Evolutionary conservation across 371 early-diverging fungal genomes (phyloP), one percentile per base, ranked within the genome.

Genomic region (Thermomucor indicae-seudaticae): DNA sequence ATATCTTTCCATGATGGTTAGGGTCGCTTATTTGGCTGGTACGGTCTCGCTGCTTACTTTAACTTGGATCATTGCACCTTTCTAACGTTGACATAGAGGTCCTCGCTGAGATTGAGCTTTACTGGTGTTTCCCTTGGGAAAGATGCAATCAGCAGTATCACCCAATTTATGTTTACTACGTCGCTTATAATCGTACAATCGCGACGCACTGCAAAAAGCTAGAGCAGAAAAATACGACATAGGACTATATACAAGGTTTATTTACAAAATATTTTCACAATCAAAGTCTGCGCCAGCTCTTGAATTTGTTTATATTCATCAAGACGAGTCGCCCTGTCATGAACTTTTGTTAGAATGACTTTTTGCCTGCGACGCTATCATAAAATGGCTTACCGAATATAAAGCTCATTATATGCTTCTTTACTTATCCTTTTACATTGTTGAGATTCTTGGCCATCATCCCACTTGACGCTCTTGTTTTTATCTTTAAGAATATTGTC

Each of bases 111-210:
- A 49, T 49, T 24, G 49, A 49, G 29, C 19, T 49, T 17, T 49
- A 34, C 28, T 49, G 49, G 49, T 49, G 49, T 20, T 40, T 49
- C 40, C 48, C 49, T n/a, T 49, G 49, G 49, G 49, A 49, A 27
- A 25, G 49, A 16, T 41, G 29, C 16, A 49, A 49, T 39, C 35
- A 38, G 40, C 20, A 12, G 17, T 49, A 17, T 7, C n/a, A 49
- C 40, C 49, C 49, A 11, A 38, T 28, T 3, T 49, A 49, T 49
- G 40, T 49, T 6, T 49, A 49, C 37, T 49, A 49, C 20, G 30
- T 49, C 30, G 49, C 49, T 5, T 40, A 49, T 49, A 12, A 17
- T 20, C 14, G 35, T 10, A 39, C 49, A 14, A 10, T 49, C n/a
- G 24, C 16, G 4, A 25, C 38, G 5, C 40, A 39, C 24, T 28